Conservation (phyloP, 768 basidiomycete genomes). For the Pluteus cervinus region DNA sequence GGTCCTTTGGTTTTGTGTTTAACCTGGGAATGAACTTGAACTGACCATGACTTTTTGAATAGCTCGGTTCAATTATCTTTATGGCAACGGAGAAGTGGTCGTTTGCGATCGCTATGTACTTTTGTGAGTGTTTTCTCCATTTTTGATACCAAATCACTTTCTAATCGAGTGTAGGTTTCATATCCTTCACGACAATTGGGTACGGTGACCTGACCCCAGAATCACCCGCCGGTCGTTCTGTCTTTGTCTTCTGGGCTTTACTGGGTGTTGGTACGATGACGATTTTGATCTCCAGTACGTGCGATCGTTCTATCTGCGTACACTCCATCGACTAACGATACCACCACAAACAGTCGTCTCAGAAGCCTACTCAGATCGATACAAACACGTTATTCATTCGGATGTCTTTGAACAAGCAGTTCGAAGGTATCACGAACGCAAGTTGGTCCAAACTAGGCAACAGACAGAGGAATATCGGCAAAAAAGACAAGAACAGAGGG, state of each 20-base stretch:
- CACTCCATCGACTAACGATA: neutral
- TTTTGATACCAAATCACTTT: neutral
- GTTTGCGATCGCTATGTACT: slow-evolving; percentile 61
- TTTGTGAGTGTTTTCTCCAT: slow-evolving; percentile 42
- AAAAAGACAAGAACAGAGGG: too few relatives aligned
- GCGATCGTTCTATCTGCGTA: slow-evolving; percentile 4
- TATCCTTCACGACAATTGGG: slow-evolving; percentile 71
- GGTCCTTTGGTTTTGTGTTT: too few relatives aligned
- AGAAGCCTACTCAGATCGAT: slow-evolving; percentile 62
- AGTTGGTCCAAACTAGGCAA: too few relatives aligned
- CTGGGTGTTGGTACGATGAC: slow-evolving; percentile 75
- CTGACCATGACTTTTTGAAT: neutral
- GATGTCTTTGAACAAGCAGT: too few relatives aligned
- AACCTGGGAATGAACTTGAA: neutral
- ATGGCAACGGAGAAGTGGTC: slow-evolving; percentile 63
- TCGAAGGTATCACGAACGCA: too few relatives aligned
- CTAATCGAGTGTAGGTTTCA: slow-evolving; percentile 42
- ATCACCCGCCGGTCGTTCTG: slow-evolving; percentile 64
- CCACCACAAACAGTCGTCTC: slow-evolving; percentile 40
- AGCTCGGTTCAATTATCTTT: slow-evolving; percentile 71
- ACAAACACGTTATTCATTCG: slow-evolving; percentile 48
- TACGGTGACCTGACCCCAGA: slow-evolving; percentile 60
- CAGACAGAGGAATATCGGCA: too few relatives aligned
- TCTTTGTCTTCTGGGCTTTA: slow-evolving; percentile 77
- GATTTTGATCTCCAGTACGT: slow-evolving; percentile 63